Evolutionary conservation across 352 stramenopile species (phyloP), one percentile per base, ranked within the genome.

Genomic region (Globisporangium yorkense): DNA sequence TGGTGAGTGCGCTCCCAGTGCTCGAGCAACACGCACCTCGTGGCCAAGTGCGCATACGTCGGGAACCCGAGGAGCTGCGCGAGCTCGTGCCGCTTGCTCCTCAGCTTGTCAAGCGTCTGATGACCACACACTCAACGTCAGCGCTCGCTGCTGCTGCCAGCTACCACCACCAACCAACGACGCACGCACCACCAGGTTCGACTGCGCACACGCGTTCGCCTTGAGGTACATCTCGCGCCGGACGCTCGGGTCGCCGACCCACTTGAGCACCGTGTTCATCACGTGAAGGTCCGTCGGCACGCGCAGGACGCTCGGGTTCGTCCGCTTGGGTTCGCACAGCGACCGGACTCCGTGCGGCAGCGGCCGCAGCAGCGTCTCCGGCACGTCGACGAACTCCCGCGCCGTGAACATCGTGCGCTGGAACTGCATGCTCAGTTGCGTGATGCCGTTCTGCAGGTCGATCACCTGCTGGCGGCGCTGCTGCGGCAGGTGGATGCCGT

Each of bases 401-500:
- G 70, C 72, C 43, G 61, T 84, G 55, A 76, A 93, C 67, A 81
- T 96, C 9, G 92, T 96, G 37, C 72, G 73, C 57, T 91, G 84
- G 71, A 97, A 98, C 41, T 96, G 59, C 62, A 92, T 94, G 59
- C 82, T 96, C 53, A 84, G 63, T 49, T 84, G 67, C 44, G 81
- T 94, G 40, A 98, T 89, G 39, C 92, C 78, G 60, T 94, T 94
- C 57, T 97, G 88, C 37, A 97, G 48, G 45, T 78, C 57, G 50
- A 96, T 88, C n/a, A 98, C 87, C 27, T 87, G 65, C 41, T 84
- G 67, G 4, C 93, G 80, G 27, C 90, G 65, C 20, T 71, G 51
- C n/a, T 80, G 50, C 0, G 79, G 63, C 49, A 98, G 70, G 73
- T 98, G 93, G 64, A 98, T 98, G 15, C 95, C 96, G 69, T 98